phyloP scores from a whole-genome alignment of 2,329 filamentous ascomycete genomes.

The Didymella glomerata region DNA sequence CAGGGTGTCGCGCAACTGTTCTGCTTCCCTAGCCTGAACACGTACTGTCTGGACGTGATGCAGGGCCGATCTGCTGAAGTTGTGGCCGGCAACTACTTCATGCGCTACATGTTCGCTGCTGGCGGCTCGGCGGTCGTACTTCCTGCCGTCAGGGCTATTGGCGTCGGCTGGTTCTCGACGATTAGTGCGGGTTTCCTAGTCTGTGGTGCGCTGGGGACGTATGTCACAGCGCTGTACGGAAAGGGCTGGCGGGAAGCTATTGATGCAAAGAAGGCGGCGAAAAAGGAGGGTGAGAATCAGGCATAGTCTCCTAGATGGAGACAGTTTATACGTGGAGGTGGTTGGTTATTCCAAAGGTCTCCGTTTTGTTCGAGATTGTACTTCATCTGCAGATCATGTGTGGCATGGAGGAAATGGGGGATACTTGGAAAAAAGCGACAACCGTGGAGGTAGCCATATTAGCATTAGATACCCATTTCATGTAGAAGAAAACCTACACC shows the following conservation, averaged over 20 bases:
- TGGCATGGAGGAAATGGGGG: background rate
- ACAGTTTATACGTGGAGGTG: background rate
- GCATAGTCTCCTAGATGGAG: constrained; percentile 19
- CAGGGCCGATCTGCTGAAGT: constrained; percentile 75
- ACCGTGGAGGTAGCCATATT: background rate
- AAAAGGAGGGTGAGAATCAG: constrained; percentile 41
- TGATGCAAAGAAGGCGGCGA: constrained; percentile 58
- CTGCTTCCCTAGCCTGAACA: constrained; percentile 78
- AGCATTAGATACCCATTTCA: constrained; percentile 4
- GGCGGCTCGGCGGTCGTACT: constrained; percentile 74
- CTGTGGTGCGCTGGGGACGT: constrained; percentile 55
- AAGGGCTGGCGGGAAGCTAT: constrained; percentile 62
- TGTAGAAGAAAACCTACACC: background rate
- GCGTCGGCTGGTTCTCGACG: constrained; percentile 83
- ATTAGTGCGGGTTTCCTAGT: constrained; percentile 69
- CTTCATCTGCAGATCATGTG: background rate
- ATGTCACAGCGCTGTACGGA: constrained; percentile 61
- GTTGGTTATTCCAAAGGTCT: background rate
- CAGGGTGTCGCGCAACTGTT: constrained; percentile 79
- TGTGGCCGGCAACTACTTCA: constrained; percentile 80
- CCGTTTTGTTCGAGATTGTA: background rate
- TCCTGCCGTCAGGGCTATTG: constrained; percentile 76
- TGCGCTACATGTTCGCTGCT: constrained; percentile 78
- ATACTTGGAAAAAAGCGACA: background rate
- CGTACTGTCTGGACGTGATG: constrained; percentile 86